These are phyloP conservation scores for Ceratocystiopsis brevicomis DNA, from an alignment of 2,329 filamentous ascomycete species.

Conservation along the genomic window DNA sequence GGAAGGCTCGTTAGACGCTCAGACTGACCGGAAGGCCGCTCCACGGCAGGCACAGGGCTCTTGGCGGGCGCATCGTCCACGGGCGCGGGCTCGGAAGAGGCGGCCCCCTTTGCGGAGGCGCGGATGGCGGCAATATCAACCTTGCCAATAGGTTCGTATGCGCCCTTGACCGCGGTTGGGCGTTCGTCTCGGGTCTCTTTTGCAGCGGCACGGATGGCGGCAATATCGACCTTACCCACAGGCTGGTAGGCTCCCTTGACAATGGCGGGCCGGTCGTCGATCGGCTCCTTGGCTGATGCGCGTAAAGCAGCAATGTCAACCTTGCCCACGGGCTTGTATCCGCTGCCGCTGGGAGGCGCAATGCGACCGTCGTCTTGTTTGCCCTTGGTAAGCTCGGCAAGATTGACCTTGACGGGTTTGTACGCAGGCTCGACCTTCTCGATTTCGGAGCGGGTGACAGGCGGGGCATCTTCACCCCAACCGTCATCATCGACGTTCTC, in stretches of 20 bases:
- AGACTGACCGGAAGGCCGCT: constrained; percentile 25
- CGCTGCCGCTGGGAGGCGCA: constrained; percentile 24
- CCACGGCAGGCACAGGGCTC: constrained; percentile 16
- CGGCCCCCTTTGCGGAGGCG: constrained; percentile 42
- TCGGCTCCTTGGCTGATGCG: constrained; percentile 46
- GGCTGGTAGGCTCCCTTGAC: constrained; percentile 93
- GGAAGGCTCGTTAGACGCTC: constrained; percentile 74
- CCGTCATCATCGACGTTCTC: constrained; percentile 61
- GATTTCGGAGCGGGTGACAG: constrained; percentile 64
- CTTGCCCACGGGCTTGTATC: constrained; percentile 87
- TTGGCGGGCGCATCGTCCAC: constrained; percentile 22
- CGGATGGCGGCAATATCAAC: constrained; percentile 92
- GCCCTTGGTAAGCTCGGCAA: constrained; percentile 64
- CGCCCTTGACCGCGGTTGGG: constrained; percentile 13
- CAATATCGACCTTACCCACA: constrained; percentile 91
- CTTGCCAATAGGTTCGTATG: constrained; percentile 87
- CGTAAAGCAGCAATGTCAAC: constrained; percentile 92
- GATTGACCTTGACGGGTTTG: constrained; percentile 87
- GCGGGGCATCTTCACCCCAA: constrained; percentile 91
- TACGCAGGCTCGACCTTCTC: constrained; percentile 89
- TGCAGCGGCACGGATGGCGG: constrained; percentile 51
- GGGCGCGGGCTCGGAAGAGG: constrained; percentile 1
- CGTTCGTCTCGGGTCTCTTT: not conserved
- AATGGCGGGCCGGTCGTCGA: constrained; percentile 62
- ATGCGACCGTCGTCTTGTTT: constrained; percentile 41